Evolutionary conservation across 2,329 filamentous ascomycete species (phyloP).

Genomic region (Ophiocordyceps robertsii): DNA sequence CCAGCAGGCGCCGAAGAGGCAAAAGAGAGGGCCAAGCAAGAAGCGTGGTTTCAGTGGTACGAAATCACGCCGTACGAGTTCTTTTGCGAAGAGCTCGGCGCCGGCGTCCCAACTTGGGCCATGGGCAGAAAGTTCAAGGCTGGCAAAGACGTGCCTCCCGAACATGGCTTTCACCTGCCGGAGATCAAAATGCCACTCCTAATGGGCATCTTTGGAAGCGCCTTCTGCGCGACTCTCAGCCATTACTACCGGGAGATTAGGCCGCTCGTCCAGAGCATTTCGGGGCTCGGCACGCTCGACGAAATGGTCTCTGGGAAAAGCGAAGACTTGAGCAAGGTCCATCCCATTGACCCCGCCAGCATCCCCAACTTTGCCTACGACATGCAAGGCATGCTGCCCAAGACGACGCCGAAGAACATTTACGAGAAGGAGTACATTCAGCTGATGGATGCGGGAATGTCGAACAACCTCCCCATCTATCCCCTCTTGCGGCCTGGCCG

Average conservation of each 20-base stretch:
- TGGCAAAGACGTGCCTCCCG: slow-evolving; percentile 40
- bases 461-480: slow-evolving; percentile 93
- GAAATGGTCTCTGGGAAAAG: slow-evolving; percentile 71
- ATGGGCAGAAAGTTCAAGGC: slow-evolving; percentile 70
- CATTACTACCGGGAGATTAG: slow-evolving; percentile 93
- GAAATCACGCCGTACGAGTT: slow-evolving; percentile 92
- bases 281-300: slow-evolving; percentile 66
- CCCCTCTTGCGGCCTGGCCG: slow-evolving; percentile 79
- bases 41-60: slow-evolving; percentile 97
- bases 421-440: slow-evolving; percentile 59
- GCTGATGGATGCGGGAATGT: slow-evolving; percentile 97
- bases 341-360: slow-evolving; percentile 82
- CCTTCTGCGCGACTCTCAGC: slow-evolving; percentile 87
- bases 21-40: slow-evolving; percentile 41
- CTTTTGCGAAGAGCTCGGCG: slow-evolving; percentile 83
- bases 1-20: slow-evolving; percentile 28
- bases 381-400: slow-evolving; percentile 62
- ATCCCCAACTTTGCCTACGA: slow-evolving; percentile 84
- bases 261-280: slow-evolving; percentile 63
- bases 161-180: slow-evolving; percentile 58
- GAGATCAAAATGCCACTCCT: slow-evolving; percentile 74
- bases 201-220: slow-evolving; percentile 91
- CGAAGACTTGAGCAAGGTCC: slow-evolving; percentile 77
- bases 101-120: slow-evolving; percentile 91
- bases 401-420: slow-evolving; percentile 66